Evolutionary conservation across 495 filamentous ascomycete species (phyloP).

Genomic region (Opeltia flavorubescens): DNA sequence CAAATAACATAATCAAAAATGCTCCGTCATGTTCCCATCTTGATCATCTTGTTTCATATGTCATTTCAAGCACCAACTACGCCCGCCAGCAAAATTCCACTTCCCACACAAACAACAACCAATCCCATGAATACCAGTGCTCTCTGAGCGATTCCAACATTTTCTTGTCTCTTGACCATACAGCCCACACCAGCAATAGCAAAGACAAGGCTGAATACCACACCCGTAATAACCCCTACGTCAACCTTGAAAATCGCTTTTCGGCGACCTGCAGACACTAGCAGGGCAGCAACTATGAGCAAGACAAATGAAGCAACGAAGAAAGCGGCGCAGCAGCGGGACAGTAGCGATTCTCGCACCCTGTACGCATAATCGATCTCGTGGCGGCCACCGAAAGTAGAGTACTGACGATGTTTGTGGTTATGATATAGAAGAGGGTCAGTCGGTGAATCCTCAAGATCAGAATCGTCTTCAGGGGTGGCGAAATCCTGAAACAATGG

Average conservation of each 20-base stretch:
- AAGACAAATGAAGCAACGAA: slow-evolving; percentile 36
- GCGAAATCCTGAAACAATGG: background rate
- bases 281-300: slow-evolving; percentile 34
- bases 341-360: slow-evolving; percentile 33
- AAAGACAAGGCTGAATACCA: slow-evolving; percentile 38
- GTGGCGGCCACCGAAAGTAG: slow-evolving; percentile 26
- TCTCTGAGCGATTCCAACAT: slow-evolving; percentile 25
- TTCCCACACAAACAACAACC: slow-evolving; percentile 26
- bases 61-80: background rate
- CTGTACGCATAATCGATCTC: slow-evolving; percentile 14
- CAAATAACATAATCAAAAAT: too few relatives aligned
- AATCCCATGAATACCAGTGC: slow-evolving; percentile 32
- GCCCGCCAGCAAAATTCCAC: slow-evolving; percentile 5
- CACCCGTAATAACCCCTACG: slow-evolving; percentile 42
- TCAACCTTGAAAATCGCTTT: slow-evolving; percentile 43
- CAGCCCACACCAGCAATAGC: slow-evolving; percentile 38
- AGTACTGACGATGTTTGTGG: slow-evolving; percentile 20
- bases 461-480: slow-evolving; percentile 3
- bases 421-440: slow-evolving; percentile 4
- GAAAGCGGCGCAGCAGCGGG: slow-evolving; percentile 26
- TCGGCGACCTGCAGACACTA: slow-evolving; percentile 39
- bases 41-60: too few relatives aligned
- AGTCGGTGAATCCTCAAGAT: slow-evolving; percentile 9
- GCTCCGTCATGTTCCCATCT: background rate
- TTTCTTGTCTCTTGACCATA: slow-evolving; percentile 30